Conservation (phyloP, 1,284 basidiomycete species). For the Bothia castanella region DNA sequence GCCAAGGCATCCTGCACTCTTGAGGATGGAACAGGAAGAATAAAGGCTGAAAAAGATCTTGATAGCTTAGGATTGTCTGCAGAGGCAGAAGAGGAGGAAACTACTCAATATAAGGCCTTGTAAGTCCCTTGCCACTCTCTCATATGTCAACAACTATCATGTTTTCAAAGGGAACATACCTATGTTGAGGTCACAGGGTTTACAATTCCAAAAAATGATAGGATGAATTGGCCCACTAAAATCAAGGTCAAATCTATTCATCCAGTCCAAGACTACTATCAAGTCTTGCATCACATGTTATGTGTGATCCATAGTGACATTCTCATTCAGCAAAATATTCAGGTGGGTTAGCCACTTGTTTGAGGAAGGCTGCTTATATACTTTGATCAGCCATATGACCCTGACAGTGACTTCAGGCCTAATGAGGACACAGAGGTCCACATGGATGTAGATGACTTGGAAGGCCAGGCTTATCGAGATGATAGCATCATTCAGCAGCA, state of each 20-base stretch:
- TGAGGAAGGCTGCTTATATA: neutral
- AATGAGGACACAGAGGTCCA: neutral
- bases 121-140: slow-evolving; percentile 9
- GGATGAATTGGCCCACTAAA: neutral
- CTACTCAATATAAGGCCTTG: slow-evolving; percentile 6
- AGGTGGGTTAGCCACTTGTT: slow-evolving; percentile 12
- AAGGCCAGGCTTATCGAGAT: neutral
- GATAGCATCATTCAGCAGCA: neutral
- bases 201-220: neutral
- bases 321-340: slow-evolving; percentile 3
- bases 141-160: neutral
- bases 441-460: neutral
- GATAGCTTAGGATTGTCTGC: neutral
- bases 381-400: slow-evolving; percentile 7
- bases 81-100: slow-evolving; percentile 19
- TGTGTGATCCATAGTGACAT: slow-evolving; percentile 20
- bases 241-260: slow-evolving; percentile 16
- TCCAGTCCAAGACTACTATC: slow-evolving; percentile 19
- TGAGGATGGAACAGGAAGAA: slow-evolving; percentile 33
- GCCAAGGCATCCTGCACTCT: slow-evolving; percentile 12
- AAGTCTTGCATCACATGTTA: slow-evolving; percentile 28
- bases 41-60: slow-evolving; percentile 15
- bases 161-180: slow-evolving; percentile 16
- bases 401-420: neutral
- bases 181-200: slow-evolving; percentile 20